These are phyloP conservation scores for Dysphania ambrosioides DNA, from an alignment of 148 eudicot genomes.

Conservation along the genomic window DNA sequence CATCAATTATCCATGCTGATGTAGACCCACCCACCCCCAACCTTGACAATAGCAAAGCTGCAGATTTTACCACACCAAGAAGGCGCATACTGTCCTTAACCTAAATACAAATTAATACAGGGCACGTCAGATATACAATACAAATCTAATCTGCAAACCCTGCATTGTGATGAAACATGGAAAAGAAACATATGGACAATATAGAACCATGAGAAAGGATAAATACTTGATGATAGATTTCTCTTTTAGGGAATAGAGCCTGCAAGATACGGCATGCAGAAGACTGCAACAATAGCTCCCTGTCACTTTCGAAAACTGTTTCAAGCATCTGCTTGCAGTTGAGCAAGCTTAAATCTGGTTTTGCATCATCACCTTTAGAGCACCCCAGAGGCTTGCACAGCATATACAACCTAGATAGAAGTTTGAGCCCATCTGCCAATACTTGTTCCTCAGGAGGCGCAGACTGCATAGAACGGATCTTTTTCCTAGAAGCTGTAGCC, in stretches of 20 bases:
- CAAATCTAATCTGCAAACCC: not conserved
- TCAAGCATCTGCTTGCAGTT: slow-evolving; percentile 83
- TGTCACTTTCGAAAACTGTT: slow-evolving; percentile 82
- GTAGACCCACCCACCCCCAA: slow-evolving; percentile 76
- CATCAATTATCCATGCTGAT: slow-evolving; percentile 86
- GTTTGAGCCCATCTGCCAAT: slow-evolving; percentile 87
- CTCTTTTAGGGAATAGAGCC: slow-evolving; percentile 75
- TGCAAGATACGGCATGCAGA: slow-evolving; percentile 92
- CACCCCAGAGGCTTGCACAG: slow-evolving; percentile 50
- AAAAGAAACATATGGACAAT: slow-evolving; percentile 2
- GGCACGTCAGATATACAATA: slow-evolving; percentile 7
- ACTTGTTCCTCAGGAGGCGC: slow-evolving; percentile 83
- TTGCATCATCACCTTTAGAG: slow-evolving; percentile 54
- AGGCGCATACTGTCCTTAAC: slow-evolving; percentile 95
- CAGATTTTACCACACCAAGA: slow-evolving; percentile 82
- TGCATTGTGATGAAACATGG: not conserved
- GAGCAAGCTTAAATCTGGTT: slow-evolving; percentile 50
- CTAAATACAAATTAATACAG: slow-evolving; percentile 37
- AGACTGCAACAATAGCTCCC: slow-evolving; percentile 82
- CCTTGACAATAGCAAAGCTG: slow-evolving; percentile 63
- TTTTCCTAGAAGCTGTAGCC: slow-evolving; percentile 64
- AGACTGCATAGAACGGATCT: slow-evolving; percentile 52
- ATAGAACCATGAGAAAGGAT: slow-evolving; percentile 1
- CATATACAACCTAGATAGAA: slow-evolving; percentile 66
- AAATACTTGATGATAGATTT: slow-evolving; percentile 80